phyloP scores from a whole-genome alignment of 495 filamentous ascomycete genomes.

The Aspergillus biplanus region DNA sequence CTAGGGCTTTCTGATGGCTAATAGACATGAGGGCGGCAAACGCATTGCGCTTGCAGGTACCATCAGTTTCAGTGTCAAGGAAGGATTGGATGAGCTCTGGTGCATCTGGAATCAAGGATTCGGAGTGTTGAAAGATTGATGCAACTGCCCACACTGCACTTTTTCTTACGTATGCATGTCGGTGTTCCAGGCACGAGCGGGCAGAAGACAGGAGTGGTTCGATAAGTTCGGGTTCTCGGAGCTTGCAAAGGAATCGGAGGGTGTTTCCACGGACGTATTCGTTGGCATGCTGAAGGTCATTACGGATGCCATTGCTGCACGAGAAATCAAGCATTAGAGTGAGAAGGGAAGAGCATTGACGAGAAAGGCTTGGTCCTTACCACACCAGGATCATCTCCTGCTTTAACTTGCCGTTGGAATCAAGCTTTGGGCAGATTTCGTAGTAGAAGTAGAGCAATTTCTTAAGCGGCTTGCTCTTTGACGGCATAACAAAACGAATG shows the following conservation, averaged over 20 bases:
- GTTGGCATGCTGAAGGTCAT: constrained; percentile 96
- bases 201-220: constrained; percentile 93
- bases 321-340: constrained; percentile 26
- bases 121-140: constrained; percentile 90
- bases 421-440: constrained; percentile 96
- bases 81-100: constrained; percentile 90
- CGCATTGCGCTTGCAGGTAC: constrained; percentile 97
- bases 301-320: constrained; percentile 90
- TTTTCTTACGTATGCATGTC: constrained; percentile 97
- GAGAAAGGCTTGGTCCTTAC: constrained; percentile 54
- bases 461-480: constrained; percentile 94
- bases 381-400: constrained; percentile 99
- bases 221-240: constrained; percentile 92
- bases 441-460: constrained; percentile 99
- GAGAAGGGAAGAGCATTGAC: background rate
- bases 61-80: constrained; percentile 88
- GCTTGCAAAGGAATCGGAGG: constrained; percentile 93
- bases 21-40: constrained; percentile 90
- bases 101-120: constrained; percentile 91
- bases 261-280: constrained; percentile 98
- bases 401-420: constrained; percentile 89
- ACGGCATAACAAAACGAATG: constrained; percentile 99
- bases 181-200: constrained; percentile 88
- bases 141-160: constrained; percentile 95
- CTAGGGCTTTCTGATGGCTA: constrained; percentile 89